Percentiles rank a stretch among this genome's conserved stretches.
phyloP scores from a whole-genome alignment of 2,329 filamentous ascomycete species.

The Microdochium paspali region DNA sequence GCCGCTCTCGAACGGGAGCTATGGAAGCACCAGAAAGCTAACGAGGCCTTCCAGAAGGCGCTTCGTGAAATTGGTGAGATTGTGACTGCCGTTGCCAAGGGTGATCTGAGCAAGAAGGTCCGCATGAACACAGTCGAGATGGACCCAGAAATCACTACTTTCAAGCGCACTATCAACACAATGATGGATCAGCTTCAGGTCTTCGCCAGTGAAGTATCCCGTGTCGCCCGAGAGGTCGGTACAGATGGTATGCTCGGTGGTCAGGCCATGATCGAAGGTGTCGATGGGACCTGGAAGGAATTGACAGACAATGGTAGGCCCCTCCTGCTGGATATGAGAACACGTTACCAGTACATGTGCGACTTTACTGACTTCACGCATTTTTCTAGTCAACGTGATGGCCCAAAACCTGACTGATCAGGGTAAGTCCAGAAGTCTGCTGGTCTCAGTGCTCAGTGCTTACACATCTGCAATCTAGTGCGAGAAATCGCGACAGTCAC shows the following conservation, averaged over 20 bases:
- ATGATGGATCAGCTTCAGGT: constrained; percentile 99
- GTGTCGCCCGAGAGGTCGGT: constrained; percentile 88
- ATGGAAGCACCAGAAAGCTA: constrained; percentile 95
- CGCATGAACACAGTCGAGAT: constrained; percentile 93
- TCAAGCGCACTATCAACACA: constrained; percentile 96
- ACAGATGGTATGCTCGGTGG: constrained; percentile 91
- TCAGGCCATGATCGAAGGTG: constrained; percentile 86
- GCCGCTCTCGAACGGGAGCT: constrained; percentile 85
- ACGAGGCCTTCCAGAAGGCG: constrained; percentile 96
- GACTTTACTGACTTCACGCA: constrained; percentile 14
- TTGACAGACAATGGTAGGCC: constrained; percentile 70
- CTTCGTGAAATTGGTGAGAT: constrained; percentile 95
- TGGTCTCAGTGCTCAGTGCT: neutral
- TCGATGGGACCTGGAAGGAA: constrained; percentile 97
- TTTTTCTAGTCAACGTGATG: constrained; percentile 63
- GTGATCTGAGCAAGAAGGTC: constrained; percentile 94
- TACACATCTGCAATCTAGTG: constrained; percentile 34
- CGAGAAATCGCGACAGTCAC: constrained; percentile 80
- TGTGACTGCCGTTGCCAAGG: constrained; percentile 88
- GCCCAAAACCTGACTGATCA: constrained; percentile 74
- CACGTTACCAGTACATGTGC: neutral
- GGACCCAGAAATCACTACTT: constrained; percentile 95
- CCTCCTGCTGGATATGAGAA: too few species aligned
- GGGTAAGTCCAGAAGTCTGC: constrained; percentile 26
- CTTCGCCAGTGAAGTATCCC: constrained; percentile 92